Evolutionary conservation across 2,329 filamentous ascomycete species (phyloP).

Genomic region (Fusarium sambucinum): DNA sequence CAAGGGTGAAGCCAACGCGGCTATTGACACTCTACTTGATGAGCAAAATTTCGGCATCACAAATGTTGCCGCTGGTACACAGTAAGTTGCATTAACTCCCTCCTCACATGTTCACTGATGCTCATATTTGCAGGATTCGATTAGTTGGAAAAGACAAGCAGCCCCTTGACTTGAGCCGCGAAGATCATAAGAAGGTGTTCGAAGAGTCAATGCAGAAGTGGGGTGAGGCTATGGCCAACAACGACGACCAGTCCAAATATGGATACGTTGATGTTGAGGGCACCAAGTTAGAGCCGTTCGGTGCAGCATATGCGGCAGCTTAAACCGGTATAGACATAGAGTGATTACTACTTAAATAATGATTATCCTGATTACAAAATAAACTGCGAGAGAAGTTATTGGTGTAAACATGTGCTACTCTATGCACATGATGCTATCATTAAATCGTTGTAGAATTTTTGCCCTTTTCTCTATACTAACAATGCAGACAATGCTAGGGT

Average conservation of each 20-base stretch:
- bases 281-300: conserved; percentile 51
- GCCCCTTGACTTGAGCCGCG: conserved; percentile 70
- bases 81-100: conserved; percentile 42
- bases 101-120: rapidly evolving
- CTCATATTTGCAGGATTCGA: conserved; percentile 42
- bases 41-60: conserved; percentile 63
- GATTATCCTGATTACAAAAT: too few species aligned
- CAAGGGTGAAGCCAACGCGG: conserved; percentile 54
- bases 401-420: not conserved
- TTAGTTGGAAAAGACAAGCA: conserved; percentile 56
- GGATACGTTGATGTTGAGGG: conserved; percentile 52
- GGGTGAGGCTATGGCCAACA: conserved; percentile 48
- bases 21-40: conserved; percentile 61
- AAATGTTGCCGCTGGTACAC: conserved; percentile 49
- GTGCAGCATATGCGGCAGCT: conserved; percentile 42
- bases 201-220: conserved; percentile 49
- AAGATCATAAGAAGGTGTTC: conserved; percentile 50
- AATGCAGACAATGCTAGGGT: not conserved
- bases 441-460: not conserved
- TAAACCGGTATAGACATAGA: not conserved
- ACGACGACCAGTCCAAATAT: conserved; percentile 50
- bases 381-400: not conserved
- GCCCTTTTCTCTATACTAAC: not conserved
- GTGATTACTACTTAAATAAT: not conserved
- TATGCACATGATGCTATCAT: not conserved